A percentile compares a stretch with the other conserved stretches of the same genome.
Evolutionary conservation across 2,329 filamentous ascomycete species (phyloP).

Genomic region (Phaeosphaeriaceae sp.): DNA sequence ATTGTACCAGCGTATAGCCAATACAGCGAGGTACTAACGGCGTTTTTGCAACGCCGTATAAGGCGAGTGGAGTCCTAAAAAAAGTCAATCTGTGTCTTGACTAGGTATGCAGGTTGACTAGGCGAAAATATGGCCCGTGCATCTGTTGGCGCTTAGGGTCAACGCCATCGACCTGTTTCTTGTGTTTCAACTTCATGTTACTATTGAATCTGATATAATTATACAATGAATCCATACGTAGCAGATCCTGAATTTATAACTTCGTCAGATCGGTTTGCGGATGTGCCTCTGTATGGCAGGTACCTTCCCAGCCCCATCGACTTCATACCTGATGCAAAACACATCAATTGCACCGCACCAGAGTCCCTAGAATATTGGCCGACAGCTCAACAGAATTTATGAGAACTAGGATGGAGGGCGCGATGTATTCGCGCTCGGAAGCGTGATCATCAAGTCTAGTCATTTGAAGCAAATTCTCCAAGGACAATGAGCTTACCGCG

Average conservation of each 20-base stretch:
- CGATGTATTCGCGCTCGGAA: slow-evolving; percentile 17
- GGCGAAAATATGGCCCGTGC: no score
- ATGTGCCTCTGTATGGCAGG: slow-evolving; percentile 15
- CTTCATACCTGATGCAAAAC: slow-evolving; percentile 10
- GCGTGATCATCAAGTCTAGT: slow-evolving; percentile 16
- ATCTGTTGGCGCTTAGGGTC: no score
- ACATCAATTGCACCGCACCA: slow-evolving; percentile 6
- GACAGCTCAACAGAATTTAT: slow-evolving; percentile 8
- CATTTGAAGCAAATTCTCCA: slow-evolving; percentile 9
- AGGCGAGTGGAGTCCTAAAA: no score
- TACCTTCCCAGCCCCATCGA: slow-evolving; percentile 11
- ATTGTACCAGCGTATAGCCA: no score
- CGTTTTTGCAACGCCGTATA: no score
- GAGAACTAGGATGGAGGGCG: slow-evolving; percentile 6
- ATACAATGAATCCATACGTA: slow-evolving; percentile 9
- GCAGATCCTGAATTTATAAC: slow-evolving; percentile 9
- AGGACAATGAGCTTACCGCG: slow-evolving; percentile 22
- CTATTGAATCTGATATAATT: not conserved
- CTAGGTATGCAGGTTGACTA: no score
- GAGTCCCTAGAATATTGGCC: slow-evolving; percentile 17
- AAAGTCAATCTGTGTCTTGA: no score
- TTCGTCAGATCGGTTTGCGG: slow-evolving; percentile 8
- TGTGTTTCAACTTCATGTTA: not conserved
- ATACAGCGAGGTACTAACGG: no score
- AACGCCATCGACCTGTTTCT: no score